Conservation (phyloP, 192 early-diverging fungal genomes). For the Backusella morwellensis region DNA sequence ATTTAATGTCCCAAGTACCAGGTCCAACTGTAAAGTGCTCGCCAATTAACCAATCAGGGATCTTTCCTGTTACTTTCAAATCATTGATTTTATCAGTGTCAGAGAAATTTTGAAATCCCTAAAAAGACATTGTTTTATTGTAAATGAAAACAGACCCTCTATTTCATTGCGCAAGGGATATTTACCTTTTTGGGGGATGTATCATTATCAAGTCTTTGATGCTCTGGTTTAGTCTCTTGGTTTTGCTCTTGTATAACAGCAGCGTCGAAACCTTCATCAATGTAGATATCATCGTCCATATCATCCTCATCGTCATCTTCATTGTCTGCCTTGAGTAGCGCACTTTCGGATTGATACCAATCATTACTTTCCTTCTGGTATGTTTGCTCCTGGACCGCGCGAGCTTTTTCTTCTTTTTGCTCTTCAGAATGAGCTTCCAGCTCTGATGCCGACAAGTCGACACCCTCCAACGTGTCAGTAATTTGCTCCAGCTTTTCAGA, state of each 20-base stretch:
- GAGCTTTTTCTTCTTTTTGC: neutral
- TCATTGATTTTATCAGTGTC: constrained; percentile 44
- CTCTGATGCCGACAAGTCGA: neutral
- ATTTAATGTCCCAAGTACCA: constrained; percentile 64
- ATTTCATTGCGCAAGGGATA: neutral
- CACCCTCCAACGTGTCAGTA: neutral
- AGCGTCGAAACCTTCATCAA: neutral
- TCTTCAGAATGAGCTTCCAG: neutral
- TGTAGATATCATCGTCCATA: neutral
- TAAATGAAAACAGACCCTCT: neutral
- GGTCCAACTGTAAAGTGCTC: constrained; percentile 69
- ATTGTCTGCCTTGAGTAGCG: neutral
- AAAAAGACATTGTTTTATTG: neutral
- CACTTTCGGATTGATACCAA: neutral
- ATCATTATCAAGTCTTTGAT: neutral
- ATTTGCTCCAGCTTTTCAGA: neutral
- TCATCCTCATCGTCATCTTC: neutral
- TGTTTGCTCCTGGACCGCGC: neutral
- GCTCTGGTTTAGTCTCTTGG: neutral
- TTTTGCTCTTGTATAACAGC: neutral
- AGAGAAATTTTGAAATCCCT: constrained; percentile 57
- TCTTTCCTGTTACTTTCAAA: constrained; percentile 51
- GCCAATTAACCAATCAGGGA: constrained; percentile 65
- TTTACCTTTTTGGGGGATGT: constrained; percentile 6
- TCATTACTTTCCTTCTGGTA: neutral